Evolutionary conservation across 176 grass and related monocot species (phyloP).

Genomic region (Avena atlantica): DNA sequence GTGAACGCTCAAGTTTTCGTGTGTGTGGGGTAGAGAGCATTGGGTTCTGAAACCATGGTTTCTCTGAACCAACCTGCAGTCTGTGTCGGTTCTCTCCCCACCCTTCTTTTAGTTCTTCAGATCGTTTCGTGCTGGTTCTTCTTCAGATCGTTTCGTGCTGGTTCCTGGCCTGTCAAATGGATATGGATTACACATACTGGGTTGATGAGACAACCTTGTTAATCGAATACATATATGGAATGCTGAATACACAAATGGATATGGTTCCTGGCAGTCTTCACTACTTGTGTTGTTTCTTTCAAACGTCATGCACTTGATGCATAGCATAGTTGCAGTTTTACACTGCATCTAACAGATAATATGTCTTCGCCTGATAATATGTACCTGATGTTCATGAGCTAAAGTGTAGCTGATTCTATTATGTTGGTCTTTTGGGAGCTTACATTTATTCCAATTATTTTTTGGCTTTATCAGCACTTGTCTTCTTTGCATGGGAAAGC

Average conservation of each 20-base stretch:
- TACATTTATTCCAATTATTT: not conserved
- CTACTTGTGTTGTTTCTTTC: not conserved
- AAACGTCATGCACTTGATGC: not conserved
- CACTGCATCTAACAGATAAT: too few relatives aligned
- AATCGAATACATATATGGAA: slow-evolving; percentile 29
- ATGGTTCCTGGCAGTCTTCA: not conserved
- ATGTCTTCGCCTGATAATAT: too few relatives aligned
- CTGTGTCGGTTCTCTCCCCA: not conserved
- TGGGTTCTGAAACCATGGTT: slow-evolving; percentile 64
- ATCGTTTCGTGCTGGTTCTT: not conserved
- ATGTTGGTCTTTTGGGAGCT: not conserved
- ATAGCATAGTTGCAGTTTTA: not conserved
- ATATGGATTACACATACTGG: slow-evolving; percentile 1
- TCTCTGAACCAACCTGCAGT: slow-evolving; percentile 42
- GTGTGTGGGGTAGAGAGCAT: not conserved
- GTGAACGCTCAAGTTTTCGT: slow-evolving; percentile 32
- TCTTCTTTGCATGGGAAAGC: too few relatives aligned
- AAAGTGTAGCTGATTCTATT: not conserved
- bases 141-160: not conserved
- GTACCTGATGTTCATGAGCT: too few relatives aligned
- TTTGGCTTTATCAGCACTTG: not conserved
- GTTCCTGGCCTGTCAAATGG: not conserved
- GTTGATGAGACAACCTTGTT: not conserved
- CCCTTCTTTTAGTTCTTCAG: not conserved
- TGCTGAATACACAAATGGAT: not conserved